These are phyloP conservation scores for Ogataea methylovora DNA, from an alignment of 805 yeast species.

Conservation along the genomic window DNA sequence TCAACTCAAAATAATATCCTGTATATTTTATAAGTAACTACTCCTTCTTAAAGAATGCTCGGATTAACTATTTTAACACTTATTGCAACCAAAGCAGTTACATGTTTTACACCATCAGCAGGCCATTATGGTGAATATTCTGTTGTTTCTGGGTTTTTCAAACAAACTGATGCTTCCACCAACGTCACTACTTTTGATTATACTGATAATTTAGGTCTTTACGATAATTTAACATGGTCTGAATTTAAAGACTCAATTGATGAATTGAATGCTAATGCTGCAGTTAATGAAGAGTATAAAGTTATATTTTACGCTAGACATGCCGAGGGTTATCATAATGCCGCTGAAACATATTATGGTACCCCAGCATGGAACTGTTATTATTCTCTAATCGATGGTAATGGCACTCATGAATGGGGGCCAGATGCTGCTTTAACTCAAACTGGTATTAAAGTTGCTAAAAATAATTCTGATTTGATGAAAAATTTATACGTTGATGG, in stretches of 20 bases:
- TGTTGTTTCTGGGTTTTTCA: constrained; percentile 34
- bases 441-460: constrained; percentile 37
- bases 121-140: constrained; percentile 5
- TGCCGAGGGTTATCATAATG: constrained; percentile 48
- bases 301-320: constrained; percentile 42
- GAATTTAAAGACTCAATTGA: constrained; percentile 22
- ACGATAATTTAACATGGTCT: constrained; percentile 25
- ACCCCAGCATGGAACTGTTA: constrained; percentile 36
- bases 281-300: constrained; percentile 30
- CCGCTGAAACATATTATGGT: constrained; percentile 39
- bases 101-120: too few species aligned
- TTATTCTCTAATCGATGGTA: constrained; percentile 37
- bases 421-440: constrained; percentile 43
- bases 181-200: constrained; percentile 35
- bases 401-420: constrained; percentile 42
- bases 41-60: too few species aligned
- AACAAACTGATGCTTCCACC: constrained; percentile 34
- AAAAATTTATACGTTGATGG: constrained; percentile 7
- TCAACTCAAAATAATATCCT: too few species aligned
- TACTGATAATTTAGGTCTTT: constrained; percentile 35
- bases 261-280: constrained; percentile 26
- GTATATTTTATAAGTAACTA: too few species aligned
- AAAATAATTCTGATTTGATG: constrained; percentile 23
- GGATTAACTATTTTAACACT: too few species aligned
- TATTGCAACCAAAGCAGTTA: too few species aligned